These are phyloP conservation scores for Physaria fendleri DNA, from an alignment of 345 rosid species.

Conservation along the genomic window DNA sequence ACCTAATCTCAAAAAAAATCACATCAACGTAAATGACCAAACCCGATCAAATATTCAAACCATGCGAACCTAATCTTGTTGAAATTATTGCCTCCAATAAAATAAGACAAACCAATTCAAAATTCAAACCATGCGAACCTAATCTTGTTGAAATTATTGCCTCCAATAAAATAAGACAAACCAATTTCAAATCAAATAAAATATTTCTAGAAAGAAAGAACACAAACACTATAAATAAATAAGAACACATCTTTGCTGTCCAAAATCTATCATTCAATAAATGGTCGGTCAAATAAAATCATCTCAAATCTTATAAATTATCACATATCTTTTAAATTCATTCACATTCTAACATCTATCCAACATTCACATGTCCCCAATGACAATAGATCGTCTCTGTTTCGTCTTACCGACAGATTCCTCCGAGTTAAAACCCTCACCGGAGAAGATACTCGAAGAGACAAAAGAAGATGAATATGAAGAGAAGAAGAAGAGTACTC, in stretches of 20 bases:
- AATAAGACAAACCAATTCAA: neutral
- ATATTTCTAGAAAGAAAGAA: constrained; percentile 18
- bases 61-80: constrained; percentile 30
- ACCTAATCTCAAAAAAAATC: neutral
- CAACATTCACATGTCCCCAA: constrained; percentile 24
- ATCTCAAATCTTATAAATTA: constrained; percentile 4
- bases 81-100: constrained; percentile 11
- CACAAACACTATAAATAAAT: constrained; percentile 5
- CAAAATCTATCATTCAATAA: constrained; percentile 17
- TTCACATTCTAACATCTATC: constrained; percentile 12
- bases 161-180: neutral
- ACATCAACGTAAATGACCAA: constrained; percentile 5
- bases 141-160: constrained; percentile 30
- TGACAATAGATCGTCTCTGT: constrained; percentile 53
- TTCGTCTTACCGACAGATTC: constrained; percentile 52
- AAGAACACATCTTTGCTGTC: constrained; percentile 26
- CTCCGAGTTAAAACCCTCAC: constrained; percentile 35
- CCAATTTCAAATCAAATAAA: neutral
- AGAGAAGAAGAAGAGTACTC: constrained; percentile 25
- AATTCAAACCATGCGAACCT: constrained; percentile 27
- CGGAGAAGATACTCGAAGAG: constrained; percentile 2
- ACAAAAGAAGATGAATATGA: neutral
- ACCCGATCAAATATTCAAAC: constrained; percentile 17
- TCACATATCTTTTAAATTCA: neutral
- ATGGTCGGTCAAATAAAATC: constrained; percentile 26